Percentiles rank a stretch among this genome's conserved stretches.
These are phyloP conservation scores for Debaryomyces coudertii DNA, from an alignment of 1,139 yeast species.

Conservation along the genomic window DNA sequence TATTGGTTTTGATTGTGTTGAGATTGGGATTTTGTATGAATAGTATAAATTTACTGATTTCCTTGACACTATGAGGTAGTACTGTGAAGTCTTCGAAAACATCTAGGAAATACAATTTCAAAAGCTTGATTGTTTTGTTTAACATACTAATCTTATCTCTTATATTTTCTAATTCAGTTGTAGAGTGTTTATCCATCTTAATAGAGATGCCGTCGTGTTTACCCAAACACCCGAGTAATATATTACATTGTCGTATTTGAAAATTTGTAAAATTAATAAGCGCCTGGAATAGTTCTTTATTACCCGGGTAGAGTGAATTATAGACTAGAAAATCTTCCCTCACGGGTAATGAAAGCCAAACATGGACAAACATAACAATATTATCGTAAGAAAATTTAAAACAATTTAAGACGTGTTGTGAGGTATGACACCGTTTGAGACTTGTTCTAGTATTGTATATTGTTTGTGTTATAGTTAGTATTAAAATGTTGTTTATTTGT, in stretches of 20 bases:
- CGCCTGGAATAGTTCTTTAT: slow-evolving; percentile 33
- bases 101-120: slow-evolving; percentile 14
- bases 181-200: not conserved
- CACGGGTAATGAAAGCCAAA: slow-evolving; percentile 33
- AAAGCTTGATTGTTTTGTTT: slow-evolving; percentile 11
- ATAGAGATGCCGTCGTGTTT: not conserved
- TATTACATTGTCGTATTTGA: not conserved
- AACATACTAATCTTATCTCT: not conserved
- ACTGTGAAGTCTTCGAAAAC: not conserved
- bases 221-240: not conserved
- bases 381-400: slow-evolving; percentile 16
- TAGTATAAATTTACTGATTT: slow-evolving; percentile 1
- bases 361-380: slow-evolving; percentile 18
- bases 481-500: slow-evolving; percentile 27
- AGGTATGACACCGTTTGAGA: not conserved
- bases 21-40: not conserved
- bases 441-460: slow-evolving; percentile 13
- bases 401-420: slow-evolving; percentile 15
- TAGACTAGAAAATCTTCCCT: slow-evolving; percentile 24
- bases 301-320: slow-evolving; percentile 36
- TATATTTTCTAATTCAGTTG: not conserved
- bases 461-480: slow-evolving; percentile 21
- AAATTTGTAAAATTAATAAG: not conserved
- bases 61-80: not conserved
- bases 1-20: not conserved